These are phyloP conservation scores for Cyclanthera cordifolia DNA, from an alignment of 306 rosid species.

Conservation along the genomic window DNA sequence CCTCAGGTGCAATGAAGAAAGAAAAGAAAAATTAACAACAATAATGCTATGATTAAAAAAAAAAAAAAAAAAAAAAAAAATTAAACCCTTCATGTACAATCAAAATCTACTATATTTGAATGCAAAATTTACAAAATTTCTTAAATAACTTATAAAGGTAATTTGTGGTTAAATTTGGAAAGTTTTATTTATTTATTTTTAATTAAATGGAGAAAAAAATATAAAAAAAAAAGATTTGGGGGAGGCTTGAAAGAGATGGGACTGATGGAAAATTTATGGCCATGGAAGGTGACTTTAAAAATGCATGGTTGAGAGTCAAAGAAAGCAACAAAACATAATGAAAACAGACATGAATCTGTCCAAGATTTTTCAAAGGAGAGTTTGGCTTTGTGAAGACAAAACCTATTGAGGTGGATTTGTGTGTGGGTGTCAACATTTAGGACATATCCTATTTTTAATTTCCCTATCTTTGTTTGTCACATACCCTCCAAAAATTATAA, in stretches of 20 bases:
- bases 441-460: not conserved
- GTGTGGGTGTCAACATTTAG: not conserved
- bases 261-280: conserved; percentile 39
- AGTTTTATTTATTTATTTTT: too few species aligned
- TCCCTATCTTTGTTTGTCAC: not conserved
- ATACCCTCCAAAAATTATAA: not conserved
- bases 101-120: too few species aligned
- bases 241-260: conserved; percentile 28
- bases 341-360: conserved; percentile 17
- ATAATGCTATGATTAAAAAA: not conserved
- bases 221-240: too few species aligned
- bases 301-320: conserved; percentile 48
- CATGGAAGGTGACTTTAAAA: conserved; percentile 47
- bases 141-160: too few species aligned
- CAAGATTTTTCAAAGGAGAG: conserved; percentile 11
- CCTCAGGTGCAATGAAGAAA: not conserved
- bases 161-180: too few species aligned
- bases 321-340: conserved; percentile 45
- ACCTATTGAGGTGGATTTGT: conserved; percentile 1
- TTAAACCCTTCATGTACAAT: not conserved
- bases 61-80: too few species aligned
- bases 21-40: not conserved
- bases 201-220: not conserved
- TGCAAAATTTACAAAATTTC: too few species aligned
- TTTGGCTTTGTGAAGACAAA: not conserved